Base-by-base conservation (phyloP, 345 rosid genomes). In the Brassica rapa region DNA sequence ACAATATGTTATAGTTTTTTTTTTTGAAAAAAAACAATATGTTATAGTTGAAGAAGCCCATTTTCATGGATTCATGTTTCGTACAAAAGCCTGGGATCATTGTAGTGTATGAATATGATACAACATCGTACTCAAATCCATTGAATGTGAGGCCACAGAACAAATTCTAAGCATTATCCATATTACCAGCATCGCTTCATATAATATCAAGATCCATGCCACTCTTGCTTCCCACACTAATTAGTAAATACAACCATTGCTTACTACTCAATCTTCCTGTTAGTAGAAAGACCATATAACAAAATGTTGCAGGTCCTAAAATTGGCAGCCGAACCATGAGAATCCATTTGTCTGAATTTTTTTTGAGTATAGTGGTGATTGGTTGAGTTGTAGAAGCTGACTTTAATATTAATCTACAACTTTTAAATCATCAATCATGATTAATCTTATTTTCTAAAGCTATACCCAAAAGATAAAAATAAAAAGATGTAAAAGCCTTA, bases 41-140 rank as follows among this genome's bases (percentile, higher is more conserved):
- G 76, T 14, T 66, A 41, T 10, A 78, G 0, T 41, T 8, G 53
- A 72, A 66, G 10, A 78, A 72, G 19, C 4, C 83, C 79, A 61
- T 73, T 74, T 23, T 69, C 75, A 27, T 75, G 80, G 83, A 81
- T 82, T 69, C 75, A 67, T 12, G 84, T 61, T 27, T 80, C 70
- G 68, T 77, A 32, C 80, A 70, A 43, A 81, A 59, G 8, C 84
- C 80, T 21, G 71, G 56, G 25, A 85, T 83, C 83, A 85, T 72
- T 0, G 72, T 75, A 41, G 71, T 64, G 55, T 81, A 81, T 14
- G 80, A 80, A 43, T 81, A 81, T 14, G 80, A 80, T 3, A 72
- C 32, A 66, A 73, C 73, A 57, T 84, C 75, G 14, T 86, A 85
- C 51, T 69, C 24, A 46, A 85, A 1, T 67, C 11, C 63, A n/a